These are phyloP conservation scores for Aspergillus persii DNA, from an alignment of 2,329 filamentous ascomycete genomes.

Conservation along the genomic window DNA sequence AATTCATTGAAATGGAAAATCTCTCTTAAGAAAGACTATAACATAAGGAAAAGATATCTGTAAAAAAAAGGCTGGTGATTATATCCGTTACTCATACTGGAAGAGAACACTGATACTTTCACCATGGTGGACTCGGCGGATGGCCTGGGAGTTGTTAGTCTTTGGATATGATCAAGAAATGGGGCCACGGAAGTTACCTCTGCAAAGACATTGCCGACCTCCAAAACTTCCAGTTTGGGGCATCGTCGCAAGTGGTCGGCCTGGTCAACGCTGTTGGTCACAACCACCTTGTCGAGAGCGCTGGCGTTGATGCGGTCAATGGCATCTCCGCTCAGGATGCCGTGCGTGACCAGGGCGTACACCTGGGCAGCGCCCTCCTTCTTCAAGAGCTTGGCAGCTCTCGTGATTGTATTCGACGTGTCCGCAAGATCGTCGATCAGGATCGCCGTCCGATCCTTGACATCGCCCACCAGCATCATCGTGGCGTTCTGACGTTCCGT, in stretches of 20 bases:
- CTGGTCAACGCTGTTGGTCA: constrained; percentile 94
- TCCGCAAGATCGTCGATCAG: constrained; percentile 93
- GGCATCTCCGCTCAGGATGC: constrained; percentile 90
- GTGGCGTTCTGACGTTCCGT: constrained; percentile 76
- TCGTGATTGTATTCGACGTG: constrained; percentile 94
- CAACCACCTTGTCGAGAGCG: constrained; percentile 86
- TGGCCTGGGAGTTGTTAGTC: constrained; percentile 57
- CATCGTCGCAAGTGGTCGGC: constrained; percentile 73
- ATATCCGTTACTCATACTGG: constrained; percentile 63
- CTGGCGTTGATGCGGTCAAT: constrained; percentile 93
- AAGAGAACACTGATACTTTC: constrained; percentile 97
- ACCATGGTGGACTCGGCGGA: constrained; percentile 92
- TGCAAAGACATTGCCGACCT: constrained; percentile 84
- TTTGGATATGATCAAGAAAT: constrained; percentile 13
- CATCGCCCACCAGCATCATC: constrained; percentile 93
- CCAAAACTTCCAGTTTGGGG: constrained; percentile 86
- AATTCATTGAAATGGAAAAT: constrained; percentile 9
- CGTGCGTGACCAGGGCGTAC: constrained; percentile 90
- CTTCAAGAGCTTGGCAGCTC: constrained; percentile 94
- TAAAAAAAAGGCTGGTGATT: constrained; percentile 6
- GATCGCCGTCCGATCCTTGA: constrained; percentile 77
- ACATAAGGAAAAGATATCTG: constrained; percentile 5
- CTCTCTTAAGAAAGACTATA: constrained; percentile 1
- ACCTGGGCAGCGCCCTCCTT: constrained; percentile 86
- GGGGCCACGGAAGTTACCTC: constrained; percentile 56